Conservation (phyloP, 345 rosid species). For the Erysimum cheiranthoides region DNA sequence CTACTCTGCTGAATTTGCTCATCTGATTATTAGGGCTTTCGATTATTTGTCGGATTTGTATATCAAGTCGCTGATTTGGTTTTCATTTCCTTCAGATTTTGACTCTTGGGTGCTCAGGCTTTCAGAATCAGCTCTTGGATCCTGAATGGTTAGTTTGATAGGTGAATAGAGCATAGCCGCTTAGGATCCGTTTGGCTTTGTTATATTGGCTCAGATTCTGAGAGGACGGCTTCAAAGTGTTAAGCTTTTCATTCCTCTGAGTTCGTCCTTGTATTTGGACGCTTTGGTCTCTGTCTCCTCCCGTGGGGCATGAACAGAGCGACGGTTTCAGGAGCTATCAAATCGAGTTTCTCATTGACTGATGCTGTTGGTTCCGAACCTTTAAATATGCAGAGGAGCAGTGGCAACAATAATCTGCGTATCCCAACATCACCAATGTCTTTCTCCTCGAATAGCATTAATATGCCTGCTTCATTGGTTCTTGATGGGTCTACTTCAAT, state of each 20-base stretch:
- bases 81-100: slow-evolving; percentile 16
- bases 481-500: slow-evolving; percentile 43
- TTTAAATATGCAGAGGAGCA: slow-evolving; percentile 38
- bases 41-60: slow-evolving; percentile 8
- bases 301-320: slow-evolving; percentile 39
- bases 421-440: slow-evolving; percentile 45
- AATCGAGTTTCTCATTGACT: slow-evolving; percentile 34
- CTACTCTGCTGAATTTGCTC: background rate
- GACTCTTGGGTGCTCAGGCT: background rate
- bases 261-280: slow-evolving; percentile 7
- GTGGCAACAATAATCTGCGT: slow-evolving; percentile 36
- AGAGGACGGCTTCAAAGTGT: slow-evolving; percentile 16
- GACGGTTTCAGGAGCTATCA: slow-evolving; percentile 8
- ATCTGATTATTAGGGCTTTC: slow-evolving; percentile 21
- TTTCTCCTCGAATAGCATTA: slow-evolving; percentile 39
- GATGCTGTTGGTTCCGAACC: slow-evolving; percentile 28
- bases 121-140: slow-evolving; percentile 13
- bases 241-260: slow-evolving; percentile 4
- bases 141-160: slow-evolving; percentile 13
- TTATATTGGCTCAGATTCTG: slow-evolving; percentile 2
- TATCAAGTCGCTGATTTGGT: slow-evolving; percentile 25
- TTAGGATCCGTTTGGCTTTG: slow-evolving; percentile 30
- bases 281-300: slow-evolving; percentile 21
- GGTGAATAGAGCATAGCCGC: background rate
- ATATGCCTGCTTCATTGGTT: slow-evolving; percentile 37